A percentile compares a stretch with the other conserved stretches of the same genome.
Conservation (phyloP, 2,329 filamentous ascomycete species). For the Periconia sp. region DNA sequence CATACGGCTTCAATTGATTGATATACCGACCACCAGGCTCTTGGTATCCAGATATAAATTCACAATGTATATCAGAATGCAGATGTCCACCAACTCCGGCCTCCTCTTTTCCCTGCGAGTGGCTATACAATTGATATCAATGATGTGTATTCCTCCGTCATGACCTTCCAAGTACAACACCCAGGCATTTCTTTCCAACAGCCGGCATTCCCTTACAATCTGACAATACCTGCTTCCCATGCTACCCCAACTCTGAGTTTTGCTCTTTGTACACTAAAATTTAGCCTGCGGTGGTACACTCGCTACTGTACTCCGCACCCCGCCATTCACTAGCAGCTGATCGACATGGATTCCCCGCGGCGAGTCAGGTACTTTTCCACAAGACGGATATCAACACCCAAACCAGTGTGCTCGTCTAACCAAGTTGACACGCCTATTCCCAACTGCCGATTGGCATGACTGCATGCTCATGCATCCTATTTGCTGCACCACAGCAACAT, state of each 20-base stretch:
- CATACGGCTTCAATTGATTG: no score
- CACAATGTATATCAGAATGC: no score
- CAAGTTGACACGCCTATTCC: neutral
- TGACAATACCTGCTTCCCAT: no score
- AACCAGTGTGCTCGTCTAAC: neutral
- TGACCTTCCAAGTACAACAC: no score
- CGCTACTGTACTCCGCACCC: neutral
- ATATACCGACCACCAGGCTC: no score
- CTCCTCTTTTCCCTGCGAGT: no score
- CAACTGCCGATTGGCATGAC: slow-evolving; percentile 4
- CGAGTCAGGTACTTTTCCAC: neutral
- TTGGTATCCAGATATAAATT: no score
- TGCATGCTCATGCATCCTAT: neutral
- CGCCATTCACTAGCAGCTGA: neutral
- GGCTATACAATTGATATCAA: no score
- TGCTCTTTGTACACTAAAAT: neutral
- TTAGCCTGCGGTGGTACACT: neutral
- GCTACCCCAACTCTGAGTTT: neutral
- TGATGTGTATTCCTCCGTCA: no score
- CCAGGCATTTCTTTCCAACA: no score
- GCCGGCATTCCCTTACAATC: no score
- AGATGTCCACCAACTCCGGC: no score
- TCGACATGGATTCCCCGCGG: neutral
- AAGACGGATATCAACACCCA: neutral
- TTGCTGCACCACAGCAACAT: neutral